Percentiles rank a stretch among this genome's conserved stretches.
phyloP scores from a whole-genome alignment of 164 flowering plant genomes.

The Umbilicus rupestris region DNA sequence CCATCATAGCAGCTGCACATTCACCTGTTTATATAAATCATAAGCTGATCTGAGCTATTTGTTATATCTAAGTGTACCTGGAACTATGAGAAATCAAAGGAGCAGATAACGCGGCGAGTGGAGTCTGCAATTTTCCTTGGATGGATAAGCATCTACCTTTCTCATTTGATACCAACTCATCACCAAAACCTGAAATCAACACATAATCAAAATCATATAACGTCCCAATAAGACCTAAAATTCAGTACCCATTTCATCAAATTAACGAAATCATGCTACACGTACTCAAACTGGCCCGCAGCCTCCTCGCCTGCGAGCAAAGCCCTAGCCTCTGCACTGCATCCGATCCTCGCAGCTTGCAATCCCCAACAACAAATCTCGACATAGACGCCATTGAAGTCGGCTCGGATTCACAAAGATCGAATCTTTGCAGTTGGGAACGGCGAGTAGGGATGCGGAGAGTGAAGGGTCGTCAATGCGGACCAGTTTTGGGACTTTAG shows the following conservation, averaged over 20 bases:
- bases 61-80: not conserved
- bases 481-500: not conserved
- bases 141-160: not conserved
- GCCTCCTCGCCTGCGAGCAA: not conserved
- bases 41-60: too few species aligned
- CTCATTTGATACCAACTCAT: not conserved
- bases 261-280: conserved; percentile 3
- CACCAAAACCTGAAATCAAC: not conserved
- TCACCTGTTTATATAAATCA: too few species aligned
- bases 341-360: not conserved
- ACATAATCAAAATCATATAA: not conserved
- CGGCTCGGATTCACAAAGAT: not conserved
- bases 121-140: not conserved
- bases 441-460: too few species aligned
- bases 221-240: not conserved
- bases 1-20: too few species aligned
- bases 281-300: not conserved
- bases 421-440: not conserved
- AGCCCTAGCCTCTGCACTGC: not conserved
- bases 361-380: conserved; percentile 2
- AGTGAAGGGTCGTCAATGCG: too few species aligned
- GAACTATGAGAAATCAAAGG: not conserved
- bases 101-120: not conserved
- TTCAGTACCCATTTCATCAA: not conserved
- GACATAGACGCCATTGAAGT: not conserved